phyloP scores from a whole-genome alignment of 2,329 filamentous ascomycete species.

The Alternaria sp. region DNA sequence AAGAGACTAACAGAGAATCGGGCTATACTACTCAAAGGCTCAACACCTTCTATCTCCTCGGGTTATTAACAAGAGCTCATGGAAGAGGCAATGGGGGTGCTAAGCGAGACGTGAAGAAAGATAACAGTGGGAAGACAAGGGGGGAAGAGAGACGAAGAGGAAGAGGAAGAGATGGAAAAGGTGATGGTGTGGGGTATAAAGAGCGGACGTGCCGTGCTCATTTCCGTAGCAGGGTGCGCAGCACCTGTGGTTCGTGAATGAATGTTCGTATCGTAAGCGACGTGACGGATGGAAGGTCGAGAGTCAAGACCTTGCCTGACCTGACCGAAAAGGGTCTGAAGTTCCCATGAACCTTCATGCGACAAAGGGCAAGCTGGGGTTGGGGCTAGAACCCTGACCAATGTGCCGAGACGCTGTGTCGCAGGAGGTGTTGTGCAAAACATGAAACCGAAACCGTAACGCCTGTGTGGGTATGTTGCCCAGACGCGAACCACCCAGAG shows the following conservation, averaged over 20 bases:
- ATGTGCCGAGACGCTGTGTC: constrained; percentile 10
- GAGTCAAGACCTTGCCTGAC: neutral
- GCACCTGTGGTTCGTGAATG: constrained; percentile 11
- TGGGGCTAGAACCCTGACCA: neutral
- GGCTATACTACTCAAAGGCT: neutral
- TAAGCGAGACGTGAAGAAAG: constrained; percentile 6
- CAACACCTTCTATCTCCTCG: neutral
- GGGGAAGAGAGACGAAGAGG: neutral
- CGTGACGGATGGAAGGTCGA: constrained; percentile 1
- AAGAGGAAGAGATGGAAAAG: neutral
- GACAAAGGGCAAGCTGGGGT: neutral
- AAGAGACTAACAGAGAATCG: neutral
- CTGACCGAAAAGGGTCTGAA: neutral
- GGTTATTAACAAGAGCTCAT: constrained; percentile 1
- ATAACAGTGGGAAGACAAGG: neutral
- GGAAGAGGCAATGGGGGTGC: neutral
- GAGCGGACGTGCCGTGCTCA: constrained; percentile 12
- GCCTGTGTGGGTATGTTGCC: constrained; percentile 10
- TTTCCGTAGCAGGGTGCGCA: constrained; percentile 12
- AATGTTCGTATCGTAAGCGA: constrained; percentile 14
- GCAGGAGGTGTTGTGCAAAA: constrained; percentile 1
- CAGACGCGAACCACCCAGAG: neutral
- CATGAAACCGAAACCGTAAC: constrained; percentile 25
- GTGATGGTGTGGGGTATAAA: constrained; percentile 4
- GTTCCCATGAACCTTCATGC: neutral